Evolutionary conservation across 2,329 filamentous ascomycete species (phyloP).

Genomic region (Venturia effusa): DNA sequence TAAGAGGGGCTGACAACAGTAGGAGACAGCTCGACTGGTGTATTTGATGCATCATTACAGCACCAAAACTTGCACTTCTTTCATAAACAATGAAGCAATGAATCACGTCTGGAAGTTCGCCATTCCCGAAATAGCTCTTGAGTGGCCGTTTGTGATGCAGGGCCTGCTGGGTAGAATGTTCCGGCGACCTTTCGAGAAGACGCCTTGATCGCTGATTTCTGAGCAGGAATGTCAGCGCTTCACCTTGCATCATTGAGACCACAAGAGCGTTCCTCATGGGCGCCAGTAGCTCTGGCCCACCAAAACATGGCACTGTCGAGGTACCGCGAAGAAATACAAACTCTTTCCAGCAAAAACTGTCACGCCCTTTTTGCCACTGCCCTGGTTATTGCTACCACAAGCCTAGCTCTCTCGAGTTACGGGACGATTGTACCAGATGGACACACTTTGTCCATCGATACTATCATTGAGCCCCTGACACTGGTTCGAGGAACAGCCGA

Average conservation of each 20-base stretch:
- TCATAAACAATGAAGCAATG: background rate
- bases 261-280: background rate
- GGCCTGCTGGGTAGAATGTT: background rate
- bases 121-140: background rate
- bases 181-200: background rate
- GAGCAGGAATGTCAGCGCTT: background rate
- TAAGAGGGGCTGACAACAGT: background rate
- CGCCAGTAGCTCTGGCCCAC: background rate
- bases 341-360: background rate
- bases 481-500: background rate
- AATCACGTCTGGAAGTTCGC: background rate
- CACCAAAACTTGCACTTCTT: background rate
- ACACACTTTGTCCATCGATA: background rate
- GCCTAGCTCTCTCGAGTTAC: background rate
- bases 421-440: background rate
- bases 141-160: background rate
- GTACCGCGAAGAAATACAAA: background rate
- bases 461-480: background rate
- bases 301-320: background rate
- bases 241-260: background rate
- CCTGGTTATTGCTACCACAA: background rate
- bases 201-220: background rate
- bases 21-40: background rate
- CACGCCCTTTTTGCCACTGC: background rate
- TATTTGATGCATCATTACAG: background rate